A percentile compares a stretch with the other conserved stretches of the same genome.
Evolutionary conservation across 176 grass and related monocot species (phyloP).

Genomic region (sorghum (Sorghum bicolor)): DNA sequence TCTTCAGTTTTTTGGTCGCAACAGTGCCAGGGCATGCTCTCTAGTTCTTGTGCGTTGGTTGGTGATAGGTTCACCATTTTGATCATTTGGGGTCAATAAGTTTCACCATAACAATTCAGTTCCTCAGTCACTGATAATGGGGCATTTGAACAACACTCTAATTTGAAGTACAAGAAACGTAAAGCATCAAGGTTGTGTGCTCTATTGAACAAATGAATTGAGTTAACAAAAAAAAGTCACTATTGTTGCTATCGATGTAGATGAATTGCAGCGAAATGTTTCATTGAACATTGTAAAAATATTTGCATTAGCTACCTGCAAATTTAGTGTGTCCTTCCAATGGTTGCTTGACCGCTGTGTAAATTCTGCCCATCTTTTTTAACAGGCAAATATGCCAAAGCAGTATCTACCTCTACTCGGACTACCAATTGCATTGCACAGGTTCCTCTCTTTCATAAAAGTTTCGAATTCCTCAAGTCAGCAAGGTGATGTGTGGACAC

Average conservation of each 20-base stretch:
- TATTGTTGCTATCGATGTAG: not conserved
- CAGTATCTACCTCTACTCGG: constrained; percentile 87
- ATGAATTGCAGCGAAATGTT: not conserved
- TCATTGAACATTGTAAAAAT: not conserved
- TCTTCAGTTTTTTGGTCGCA: not conserved
- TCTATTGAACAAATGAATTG: not conserved
- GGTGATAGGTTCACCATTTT: not conserved
- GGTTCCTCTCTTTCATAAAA: constrained; percentile 37
- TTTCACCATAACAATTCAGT: not conserved
- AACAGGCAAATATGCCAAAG: constrained; percentile 92
- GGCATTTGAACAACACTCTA: not conserved
- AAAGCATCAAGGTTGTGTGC: not conserved
- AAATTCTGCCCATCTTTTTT: constrained; percentile 19
- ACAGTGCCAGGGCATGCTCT: not conserved
- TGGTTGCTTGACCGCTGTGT: constrained; percentile 11
- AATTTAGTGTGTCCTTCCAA: not conserved
- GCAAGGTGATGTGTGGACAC: constrained; percentile 4
- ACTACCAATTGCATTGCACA: constrained; percentile 88
- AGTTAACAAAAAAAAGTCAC: not conserved
- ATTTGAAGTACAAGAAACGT: not conserved
- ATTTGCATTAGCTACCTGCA: not conserved
- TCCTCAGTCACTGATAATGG: not conserved
- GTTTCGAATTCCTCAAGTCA: not conserved
- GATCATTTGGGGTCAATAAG: not conserved
- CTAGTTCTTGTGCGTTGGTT: not conserved